Conservation (phyloP, 2,329 filamentous ascomycete species). For the Thelonectria rubi region DNA sequence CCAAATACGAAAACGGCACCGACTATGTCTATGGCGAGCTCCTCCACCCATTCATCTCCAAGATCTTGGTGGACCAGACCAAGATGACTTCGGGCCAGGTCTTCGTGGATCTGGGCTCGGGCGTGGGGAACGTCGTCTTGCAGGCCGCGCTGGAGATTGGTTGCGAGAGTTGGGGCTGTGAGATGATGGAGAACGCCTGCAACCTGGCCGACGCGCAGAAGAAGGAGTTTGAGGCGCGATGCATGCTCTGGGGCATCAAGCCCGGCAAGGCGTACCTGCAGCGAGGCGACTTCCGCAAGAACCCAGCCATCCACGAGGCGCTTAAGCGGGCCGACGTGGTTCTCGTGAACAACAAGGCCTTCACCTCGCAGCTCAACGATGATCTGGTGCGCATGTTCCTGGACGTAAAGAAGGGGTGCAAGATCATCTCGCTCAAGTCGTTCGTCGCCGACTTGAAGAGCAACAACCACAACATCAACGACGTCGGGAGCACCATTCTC, state of each 20-base stretch:
- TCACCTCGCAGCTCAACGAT: slow-evolving; percentile 87
- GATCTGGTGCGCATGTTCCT: slow-evolving; percentile 88
- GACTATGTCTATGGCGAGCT: slow-evolving; percentile 97
- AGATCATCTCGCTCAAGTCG: slow-evolving; percentile 89
- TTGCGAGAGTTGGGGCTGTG: slow-evolving; percentile 94
- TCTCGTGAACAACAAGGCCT: slow-evolving; percentile 97
- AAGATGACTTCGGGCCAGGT: slow-evolving; percentile 82
- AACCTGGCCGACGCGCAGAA: slow-evolving; percentile 82
- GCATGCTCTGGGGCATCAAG: slow-evolving; percentile 86
- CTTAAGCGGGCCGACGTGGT: slow-evolving; percentile 92
- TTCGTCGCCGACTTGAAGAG: slow-evolving; percentile 86
- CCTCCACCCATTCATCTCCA: slow-evolving; percentile 82
- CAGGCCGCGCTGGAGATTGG: slow-evolving; percentile 94
- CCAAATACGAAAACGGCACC: slow-evolving; percentile 87
- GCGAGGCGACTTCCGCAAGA: slow-evolving; percentile 84
- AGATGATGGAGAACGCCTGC: slow-evolving; percentile 93
- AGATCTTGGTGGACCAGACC: slow-evolving; percentile 80
- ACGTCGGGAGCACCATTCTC: slow-evolving; percentile 83
- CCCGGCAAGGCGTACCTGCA: slow-evolving; percentile 83
- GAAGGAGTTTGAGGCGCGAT: slow-evolving; percentile 84
- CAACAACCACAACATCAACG: slow-evolving; percentile 76
- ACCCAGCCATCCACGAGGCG: slow-evolving; percentile 73
- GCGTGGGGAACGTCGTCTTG: slow-evolving; percentile 93
- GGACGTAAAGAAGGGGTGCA: slow-evolving; percentile 89
- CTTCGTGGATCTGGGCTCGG: slow-evolving; percentile 94